Conservation (phyloP, 805 yeast genomes). For the Metschnikowia kofuensis region DNA sequence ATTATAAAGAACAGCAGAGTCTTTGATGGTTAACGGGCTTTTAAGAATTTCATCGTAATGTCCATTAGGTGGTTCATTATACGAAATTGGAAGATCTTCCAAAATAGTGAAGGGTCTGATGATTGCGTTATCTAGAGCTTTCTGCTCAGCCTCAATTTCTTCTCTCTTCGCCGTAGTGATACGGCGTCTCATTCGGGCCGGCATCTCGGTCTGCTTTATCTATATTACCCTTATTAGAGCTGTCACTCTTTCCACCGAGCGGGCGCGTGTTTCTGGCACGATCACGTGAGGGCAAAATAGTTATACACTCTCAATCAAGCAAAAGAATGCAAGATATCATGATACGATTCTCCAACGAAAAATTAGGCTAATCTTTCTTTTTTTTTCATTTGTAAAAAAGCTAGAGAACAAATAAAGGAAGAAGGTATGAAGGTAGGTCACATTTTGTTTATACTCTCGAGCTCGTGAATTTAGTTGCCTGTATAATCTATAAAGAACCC, state of each 20-base stretch:
- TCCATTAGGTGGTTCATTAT: slow-evolving; percentile 59
- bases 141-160: slow-evolving; percentile 42
- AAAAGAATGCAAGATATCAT: no score
- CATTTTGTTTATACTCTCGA: neutral
- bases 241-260: no score
- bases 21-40: slow-evolving; percentile 66
- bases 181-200: slow-evolving; percentile 44
- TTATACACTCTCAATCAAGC: no score
- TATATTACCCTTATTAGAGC: no score
- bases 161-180: slow-evolving; percentile 41
- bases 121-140: slow-evolving; percentile 31
- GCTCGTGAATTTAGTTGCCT: no score
- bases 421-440: neutral
- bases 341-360: neutral
- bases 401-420: neutral
- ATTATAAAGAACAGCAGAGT: slow-evolving; percentile 67
- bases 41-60: slow-evolving; percentile 48
- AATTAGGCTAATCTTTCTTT: no score
- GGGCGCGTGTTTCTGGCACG: no score
- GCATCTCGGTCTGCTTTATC: slow-evolving; percentile 20
- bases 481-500: slow-evolving; percentile 3
- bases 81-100: slow-evolving; percentile 66
- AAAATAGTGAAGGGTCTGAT: slow-evolving; percentile 64
- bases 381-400: no score
- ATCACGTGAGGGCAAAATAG: no score